Percentiles rank a stretch among this genome's conserved stretches.
Evolutionary conservation across 805 yeast species (phyloP).

Genomic region (Priceomyces fermenticarens): DNA sequence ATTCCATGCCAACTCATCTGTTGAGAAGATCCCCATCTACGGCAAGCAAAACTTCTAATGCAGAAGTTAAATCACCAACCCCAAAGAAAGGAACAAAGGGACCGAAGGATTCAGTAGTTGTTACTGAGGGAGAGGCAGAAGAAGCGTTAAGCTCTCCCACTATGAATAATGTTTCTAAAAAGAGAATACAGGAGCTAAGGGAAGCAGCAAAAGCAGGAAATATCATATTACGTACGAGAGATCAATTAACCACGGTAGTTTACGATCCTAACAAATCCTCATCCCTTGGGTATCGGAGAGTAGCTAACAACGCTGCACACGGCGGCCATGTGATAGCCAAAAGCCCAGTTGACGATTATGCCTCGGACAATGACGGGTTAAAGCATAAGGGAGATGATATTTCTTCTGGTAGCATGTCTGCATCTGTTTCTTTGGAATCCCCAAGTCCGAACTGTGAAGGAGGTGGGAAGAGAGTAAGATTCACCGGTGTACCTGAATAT

Average conservation of each 20-base stretch:
- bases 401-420: slow-evolving; percentile 8
- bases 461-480: slow-evolving; percentile 45
- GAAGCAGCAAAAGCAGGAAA: slow-evolving; percentile 38
- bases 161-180: slow-evolving; percentile 24
- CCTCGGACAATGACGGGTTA: not conserved
- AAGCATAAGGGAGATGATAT: not conserved
- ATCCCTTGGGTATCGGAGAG: slow-evolving; percentile 12
- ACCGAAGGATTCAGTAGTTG: slow-evolving; percentile 15
- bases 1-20: slow-evolving; percentile 19
- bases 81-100: slow-evolving; percentile 12
- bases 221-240: slow-evolving; percentile 36
- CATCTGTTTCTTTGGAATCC: slow-evolving; percentile 8
- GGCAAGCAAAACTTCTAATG: slow-evolving; percentile 15
- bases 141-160: not conserved
- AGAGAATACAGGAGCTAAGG: slow-evolving; percentile 37
- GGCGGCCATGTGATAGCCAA: not conserved
- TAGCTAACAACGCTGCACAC: slow-evolving; percentile 10
- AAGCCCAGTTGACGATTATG: not conserved
- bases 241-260: slow-evolving; percentile 30
- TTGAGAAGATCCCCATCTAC: slow-evolving; percentile 11
- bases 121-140: slow-evolving; percentile 14
- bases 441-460: slow-evolving; percentile 2
- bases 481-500: slow-evolving; percentile 51
- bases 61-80: slow-evolving; percentile 10
- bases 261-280: slow-evolving; percentile 40